phyloP scores from a whole-genome alignment of 441 rosid species.

The Mallotus japonicus region DNA sequence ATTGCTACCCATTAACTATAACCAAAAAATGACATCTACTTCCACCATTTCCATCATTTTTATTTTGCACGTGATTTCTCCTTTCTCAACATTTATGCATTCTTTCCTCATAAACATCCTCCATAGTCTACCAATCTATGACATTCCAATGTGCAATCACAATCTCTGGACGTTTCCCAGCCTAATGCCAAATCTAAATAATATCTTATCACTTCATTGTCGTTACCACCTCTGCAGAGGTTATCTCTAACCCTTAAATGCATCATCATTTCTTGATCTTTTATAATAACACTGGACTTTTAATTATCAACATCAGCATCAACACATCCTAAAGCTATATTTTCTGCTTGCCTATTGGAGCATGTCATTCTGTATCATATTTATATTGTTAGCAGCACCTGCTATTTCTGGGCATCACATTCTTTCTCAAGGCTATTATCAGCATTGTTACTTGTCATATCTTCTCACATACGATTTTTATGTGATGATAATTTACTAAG shows the following conservation, averaged over 20 bases:
- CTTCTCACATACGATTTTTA: background rate
- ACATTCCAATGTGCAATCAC: too few relatives aligned
- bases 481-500: too few relatives aligned
- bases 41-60: too few relatives aligned
- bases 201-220: background rate
- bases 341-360: background rate
- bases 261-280: background rate
- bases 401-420: background rate
- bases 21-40: too few relatives aligned
- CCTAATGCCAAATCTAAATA: too few relatives aligned
- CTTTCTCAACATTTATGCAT: too few relatives aligned
- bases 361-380: background rate
- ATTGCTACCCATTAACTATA: background rate
- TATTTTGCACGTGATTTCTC: too few relatives aligned
- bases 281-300: background rate
- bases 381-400: background rate
- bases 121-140: too few relatives aligned
- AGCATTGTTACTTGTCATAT: background rate
- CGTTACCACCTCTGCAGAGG: background rate
- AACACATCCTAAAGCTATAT: background rate
- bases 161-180: too few relatives aligned
- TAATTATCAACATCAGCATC: background rate
- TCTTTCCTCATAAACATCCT: too few relatives aligned
- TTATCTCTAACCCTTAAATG: background rate
- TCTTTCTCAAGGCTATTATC: background rate